These are phyloP conservation scores for Zymoseptoria ardabiliae DNA, from an alignment of 2,329 filamentous ascomycete species.

Conservation along the genomic window DNA sequence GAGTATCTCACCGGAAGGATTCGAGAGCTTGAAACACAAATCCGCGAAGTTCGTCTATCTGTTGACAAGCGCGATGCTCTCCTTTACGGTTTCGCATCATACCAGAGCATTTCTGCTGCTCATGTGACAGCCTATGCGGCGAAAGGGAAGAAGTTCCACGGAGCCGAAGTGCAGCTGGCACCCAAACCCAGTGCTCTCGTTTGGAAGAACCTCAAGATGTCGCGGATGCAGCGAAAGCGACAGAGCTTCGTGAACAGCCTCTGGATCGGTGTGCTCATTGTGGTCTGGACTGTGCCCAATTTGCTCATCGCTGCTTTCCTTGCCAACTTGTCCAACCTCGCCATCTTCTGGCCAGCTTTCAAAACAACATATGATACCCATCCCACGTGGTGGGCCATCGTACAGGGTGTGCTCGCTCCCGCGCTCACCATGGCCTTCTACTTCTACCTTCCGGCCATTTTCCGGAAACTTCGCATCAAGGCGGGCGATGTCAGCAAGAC, in stretches of 20 bases:
- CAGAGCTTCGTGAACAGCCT: constrained; percentile 72
- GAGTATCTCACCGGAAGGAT: constrained; percentile 86
- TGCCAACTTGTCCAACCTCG: constrained; percentile 75
- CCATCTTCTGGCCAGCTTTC: constrained; percentile 71
- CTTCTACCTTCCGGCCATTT: constrained; percentile 79
- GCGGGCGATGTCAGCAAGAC: constrained; percentile 90
- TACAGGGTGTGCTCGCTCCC: constrained; percentile 87
- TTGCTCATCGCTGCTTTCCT: constrained; percentile 90
- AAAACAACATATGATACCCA: constrained; percentile 55
- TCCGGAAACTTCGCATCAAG: constrained; percentile 74
- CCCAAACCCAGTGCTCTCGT: constrained; percentile 87
- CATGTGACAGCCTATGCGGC: constrained; percentile 79
- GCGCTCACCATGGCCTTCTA: constrained; percentile 83
- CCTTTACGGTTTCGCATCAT: constrained; percentile 91
- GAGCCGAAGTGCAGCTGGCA: constrained; percentile 69
- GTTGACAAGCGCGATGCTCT: constrained; percentile 85
- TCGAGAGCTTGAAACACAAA: constrained; percentile 69
- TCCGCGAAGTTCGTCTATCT: constrained; percentile 71
- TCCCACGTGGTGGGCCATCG: constrained; percentile 67
- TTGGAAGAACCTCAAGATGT: constrained; percentile 84
- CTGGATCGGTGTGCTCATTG: constrained; percentile 73
- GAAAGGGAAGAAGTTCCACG: constrained; percentile 72
- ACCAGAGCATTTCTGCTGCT: constrained; percentile 77
- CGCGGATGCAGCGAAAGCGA: constrained; percentile 59
- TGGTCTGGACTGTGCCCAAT: constrained; percentile 87